Conservation (phyloP, 1,284 basidiomycete species). For the Ustilago bromivora region DNA sequence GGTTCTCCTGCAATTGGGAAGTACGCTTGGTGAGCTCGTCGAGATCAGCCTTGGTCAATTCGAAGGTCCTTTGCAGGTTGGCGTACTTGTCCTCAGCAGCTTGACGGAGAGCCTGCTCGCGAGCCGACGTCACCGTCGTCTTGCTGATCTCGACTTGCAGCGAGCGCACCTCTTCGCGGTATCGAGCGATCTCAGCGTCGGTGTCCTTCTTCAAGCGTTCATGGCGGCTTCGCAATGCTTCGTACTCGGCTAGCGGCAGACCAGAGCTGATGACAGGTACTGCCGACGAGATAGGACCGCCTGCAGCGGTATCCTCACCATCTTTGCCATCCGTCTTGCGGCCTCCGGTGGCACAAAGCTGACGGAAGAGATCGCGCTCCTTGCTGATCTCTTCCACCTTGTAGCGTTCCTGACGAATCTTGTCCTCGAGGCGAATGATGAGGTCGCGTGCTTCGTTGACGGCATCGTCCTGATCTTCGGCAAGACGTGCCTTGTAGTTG, state of each 20-base stretch:
- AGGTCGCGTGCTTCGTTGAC: conserved; percentile 87
- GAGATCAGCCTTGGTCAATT: conserved; percentile 68
- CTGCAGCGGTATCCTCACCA: conserved; percentile 15
- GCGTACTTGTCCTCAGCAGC: conserved; percentile 71
- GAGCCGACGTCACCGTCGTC: conserved; percentile 72
- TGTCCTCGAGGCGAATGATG: conserved; percentile 81
- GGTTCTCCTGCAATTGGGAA: conserved; percentile 66
- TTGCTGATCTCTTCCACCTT: conserved; percentile 83
- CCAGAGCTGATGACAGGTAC: conserved; percentile 9
- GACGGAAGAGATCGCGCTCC: conserved; percentile 87
- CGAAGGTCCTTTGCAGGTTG: conserved; percentile 61
- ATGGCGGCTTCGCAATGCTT: conserved; percentile 68
- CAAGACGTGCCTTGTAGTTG: conserved; percentile 53
- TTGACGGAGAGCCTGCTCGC: conserved; percentile 61
- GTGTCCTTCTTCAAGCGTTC: conserved; percentile 84
- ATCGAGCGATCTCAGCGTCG: conserved; percentile 76
- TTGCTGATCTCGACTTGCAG: conserved; percentile 73
- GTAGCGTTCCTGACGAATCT: conserved; percentile 79
- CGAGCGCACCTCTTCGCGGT: conserved; percentile 81
- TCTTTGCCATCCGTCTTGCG: conserved; percentile 24
- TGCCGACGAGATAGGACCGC: background rate
- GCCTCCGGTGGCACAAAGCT: conserved; percentile 74
- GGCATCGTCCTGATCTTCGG: conserved; percentile 80
- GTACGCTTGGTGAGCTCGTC: conserved; percentile 68
- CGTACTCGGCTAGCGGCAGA: conserved; percentile 40